Evolutionary conservation across 345 rosid genomes (phyloP), one percentile per base, ranked within the genome.

Genomic region (Lepidium sativum): DNA sequence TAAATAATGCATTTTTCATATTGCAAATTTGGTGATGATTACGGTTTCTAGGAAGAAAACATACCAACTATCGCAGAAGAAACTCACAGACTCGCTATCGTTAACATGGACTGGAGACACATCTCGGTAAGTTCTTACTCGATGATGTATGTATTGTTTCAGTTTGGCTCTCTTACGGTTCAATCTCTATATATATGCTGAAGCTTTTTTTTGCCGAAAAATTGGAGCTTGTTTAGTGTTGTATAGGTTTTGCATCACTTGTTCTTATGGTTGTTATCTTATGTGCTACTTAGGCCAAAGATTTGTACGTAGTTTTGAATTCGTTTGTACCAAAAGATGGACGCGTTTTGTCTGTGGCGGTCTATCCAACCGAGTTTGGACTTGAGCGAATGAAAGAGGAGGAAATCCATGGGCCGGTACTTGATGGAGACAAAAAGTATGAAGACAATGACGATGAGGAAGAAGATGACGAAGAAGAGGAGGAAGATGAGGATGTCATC

Each of bases 351-450:
- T 88, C 92, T 0, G 92, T 94, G 34, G 50, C 89, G 2, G 85
- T 94, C 62, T 88, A 94, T 79, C 99, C 99, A 14, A 78, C 97
- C 6, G 99, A 94, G 38, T 88, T 94, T 54, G 97, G 99, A 34
- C 81, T 94, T 70, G 67, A 86, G 71, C 82, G 86, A 2, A 94
- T 94, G 96, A 81, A 85, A 81, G 95, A 88, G 75, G 99, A 94
- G 79, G 99, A 94, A 73, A 67, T 85, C 66, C 89, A 70, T 51
- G 99, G 97, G n/a, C 97, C 99, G 10, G 84, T 80, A 27, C 86
- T 90, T 58, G 86, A 85, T 58, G 77, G 76, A 54, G 80, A 76
- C 60, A 49, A 59, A n/a, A 69, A 75, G 20, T 78, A 67, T 0
- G 79, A 77, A 13, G 85, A 71, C 35, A 72, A 73, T 6, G 81